A percentile compares a stretch with the other conserved stretches of the same genome.
These are phyloP conservation scores for Eucalyptus camaldulensis DNA, from an alignment of 345 rosid species.

Conservation along the genomic window DNA sequence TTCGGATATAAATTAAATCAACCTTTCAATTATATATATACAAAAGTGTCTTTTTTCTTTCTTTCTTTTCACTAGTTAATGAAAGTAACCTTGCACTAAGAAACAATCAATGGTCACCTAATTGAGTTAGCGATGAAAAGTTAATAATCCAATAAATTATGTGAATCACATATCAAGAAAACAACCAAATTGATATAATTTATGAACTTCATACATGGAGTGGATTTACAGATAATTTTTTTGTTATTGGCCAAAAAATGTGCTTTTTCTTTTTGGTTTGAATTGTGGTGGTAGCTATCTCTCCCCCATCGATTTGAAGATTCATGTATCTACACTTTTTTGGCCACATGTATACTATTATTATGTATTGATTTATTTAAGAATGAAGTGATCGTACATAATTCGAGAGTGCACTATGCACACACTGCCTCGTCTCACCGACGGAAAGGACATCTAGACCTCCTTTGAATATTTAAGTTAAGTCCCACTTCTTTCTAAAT, in stretches of 20 bases:
- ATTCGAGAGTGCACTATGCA: not conserved
- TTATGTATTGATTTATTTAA: not conserved
- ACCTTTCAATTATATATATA: no score
- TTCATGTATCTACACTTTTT: not conserved
- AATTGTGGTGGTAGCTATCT: not conserved
- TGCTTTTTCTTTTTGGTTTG: not conserved
- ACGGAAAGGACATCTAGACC: not conserved
- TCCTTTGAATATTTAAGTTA: not conserved
- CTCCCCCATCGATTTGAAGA: not conserved
- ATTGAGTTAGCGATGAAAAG: not conserved
- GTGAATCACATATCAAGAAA: not conserved
- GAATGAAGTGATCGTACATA: not conserved
- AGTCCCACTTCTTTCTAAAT: not conserved
- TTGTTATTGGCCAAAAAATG: not conserved
- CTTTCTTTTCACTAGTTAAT: not conserved
- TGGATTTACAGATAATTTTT: not conserved
- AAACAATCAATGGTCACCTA: not conserved
- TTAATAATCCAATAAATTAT: not conserved
- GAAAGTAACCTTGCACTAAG: no score
- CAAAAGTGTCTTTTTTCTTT: not conserved
- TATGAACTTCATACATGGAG: not conserved
- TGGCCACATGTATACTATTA: not conserved
- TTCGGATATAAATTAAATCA: no score
- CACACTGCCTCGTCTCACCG: not conserved
- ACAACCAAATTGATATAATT: rapidly evolving